Base-by-base conservation (phyloP, 2,329 filamentous ascomycete species). In the Botrytis byssoidea region DNA sequence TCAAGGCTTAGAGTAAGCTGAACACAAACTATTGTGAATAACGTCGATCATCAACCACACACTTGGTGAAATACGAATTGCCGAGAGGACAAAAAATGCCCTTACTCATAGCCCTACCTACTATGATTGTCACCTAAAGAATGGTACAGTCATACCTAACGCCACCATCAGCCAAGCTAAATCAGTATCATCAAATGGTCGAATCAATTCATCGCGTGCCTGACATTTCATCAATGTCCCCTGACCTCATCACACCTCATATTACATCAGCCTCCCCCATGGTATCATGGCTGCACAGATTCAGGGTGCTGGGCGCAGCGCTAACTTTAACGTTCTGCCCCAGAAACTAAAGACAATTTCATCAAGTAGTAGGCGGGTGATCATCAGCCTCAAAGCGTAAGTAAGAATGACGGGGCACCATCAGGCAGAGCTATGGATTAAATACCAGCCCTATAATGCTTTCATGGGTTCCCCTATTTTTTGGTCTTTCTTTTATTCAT, bases 161-260 rank as follows among this genome's bases (percentile, higher is more conserved):
- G 48, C 66, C 66, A 68, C 35, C 35, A 25, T 35, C 29, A 42
- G 48, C 48, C 66, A 68, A 68, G 48, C 48, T 48, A 57, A 8
- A 32, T 40, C n/a, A 10, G 37, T 42, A 29, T 42, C n/a, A 68
- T 10, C 18, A 68, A 32, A 68, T 44, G 12, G 16, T 44, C 66
- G 66, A 69, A 69, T 69, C 35, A 69, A 69, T 29, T 57, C n/a
- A 69, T 69, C 37, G 66, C 48, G 66, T 69, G 66, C 66, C 48
- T 69, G 29, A 32, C 9, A 68, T 40, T 68, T 57, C 46, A 68
- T 32, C 51, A 55, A 42, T 57, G n/a, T 32, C 48, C 66, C 66
- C 66, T 69, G 66, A 69, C 37, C 48, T 69, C 18, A 69, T 69
- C 66, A 68, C 25, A 55, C 61, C 64, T 67, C 44, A 51, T 18